Evolutionary conservation across 441 rosid species (phyloP), one percentile per base, ranked within the genome.

Genomic region (Pelargonium fulgidum): DNA sequence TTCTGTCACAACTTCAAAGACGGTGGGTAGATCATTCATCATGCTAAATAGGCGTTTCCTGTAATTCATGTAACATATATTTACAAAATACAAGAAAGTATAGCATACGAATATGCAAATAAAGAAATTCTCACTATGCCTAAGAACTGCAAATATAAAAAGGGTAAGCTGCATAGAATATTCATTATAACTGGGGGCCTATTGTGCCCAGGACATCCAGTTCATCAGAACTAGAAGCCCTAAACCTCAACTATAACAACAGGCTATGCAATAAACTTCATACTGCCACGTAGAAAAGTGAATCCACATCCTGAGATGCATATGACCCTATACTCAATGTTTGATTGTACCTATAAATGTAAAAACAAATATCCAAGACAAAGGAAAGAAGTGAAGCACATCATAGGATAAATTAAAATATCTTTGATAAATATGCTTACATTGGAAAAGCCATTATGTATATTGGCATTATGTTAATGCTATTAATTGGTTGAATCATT

Each of bases 1-100:
- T 76, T 96, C 97, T 1, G 94, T 79, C 79, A 91, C 95, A 65
- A 86, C 91, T 81, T 93, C 96, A 75, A 88, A 93, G 74, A 93
- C 78, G 41, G 95, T 83, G 0, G 96, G 96, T 66, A 88, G 77
- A 16, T 89, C 97, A 72, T 91, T 91, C 73, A 89, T 88, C 97
- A 89, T 88, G 78, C 83, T 89, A 80, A 88, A 93, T 74, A 93
- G 92, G 74, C 88, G 88, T 86, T 93, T 93, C 89, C 97, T 93
- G 88, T 36, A 59, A 73, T 73, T 48, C 47, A 54, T 7, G 58
- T 50, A 17, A 16, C 61, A 54, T 54, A 54, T 54, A n/a, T 5
- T 54, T 16, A 54, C 16, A 62, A 52, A 67, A 48, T 47, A 68
- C 70, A 68, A 63, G 20, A 45, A 66, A 48, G 17, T 62, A 74